phyloP scores from a whole-genome alignment of 306 rosid genomes.

The Dalbergia cochinchinensis region DNA sequence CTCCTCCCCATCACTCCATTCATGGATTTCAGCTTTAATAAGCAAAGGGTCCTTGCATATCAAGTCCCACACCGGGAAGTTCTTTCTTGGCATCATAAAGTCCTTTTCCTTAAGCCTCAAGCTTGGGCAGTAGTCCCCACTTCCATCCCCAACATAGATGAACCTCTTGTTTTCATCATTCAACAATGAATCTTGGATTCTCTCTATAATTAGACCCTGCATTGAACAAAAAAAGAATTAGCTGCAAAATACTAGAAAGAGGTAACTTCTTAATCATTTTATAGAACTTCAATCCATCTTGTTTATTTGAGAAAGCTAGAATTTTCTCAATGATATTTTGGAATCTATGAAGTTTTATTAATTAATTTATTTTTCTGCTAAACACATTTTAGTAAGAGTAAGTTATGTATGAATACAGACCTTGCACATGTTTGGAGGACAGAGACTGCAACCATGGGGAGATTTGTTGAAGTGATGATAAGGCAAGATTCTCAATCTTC shows the following conservation, averaged over 20 bases:
- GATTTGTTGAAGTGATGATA: constrained; percentile 54
- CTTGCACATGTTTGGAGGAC: constrained; percentile 93
- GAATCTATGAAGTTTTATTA: too few species aligned
- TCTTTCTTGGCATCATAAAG: constrained; percentile 76
- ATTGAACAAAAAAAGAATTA: background rate
- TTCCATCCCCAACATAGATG: constrained; percentile 71
- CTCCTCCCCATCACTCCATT: constrained; percentile 69
- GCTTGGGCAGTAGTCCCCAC: constrained; percentile 70
- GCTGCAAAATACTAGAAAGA: background rate
- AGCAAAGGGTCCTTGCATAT: constrained; percentile 60
- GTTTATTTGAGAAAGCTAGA: too few species aligned
- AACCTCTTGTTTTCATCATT: constrained; percentile 52
- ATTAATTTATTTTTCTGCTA: background rate
- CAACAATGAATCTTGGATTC: constrained; percentile 50
- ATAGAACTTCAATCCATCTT: too few species aligned
- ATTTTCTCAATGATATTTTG: too few species aligned
- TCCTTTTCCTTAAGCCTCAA: constrained; percentile 61
- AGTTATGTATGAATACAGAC: constrained; percentile 39
- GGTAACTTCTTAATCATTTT: too few species aligned
- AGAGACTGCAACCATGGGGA: constrained; percentile 61
- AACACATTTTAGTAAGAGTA: background rate
- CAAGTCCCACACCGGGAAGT: constrained; percentile 65
- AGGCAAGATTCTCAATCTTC: constrained; percentile 62
- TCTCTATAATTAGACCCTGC: constrained; percentile 60
- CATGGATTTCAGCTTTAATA: constrained; percentile 64